phyloP scores from a whole-genome alignment of 441 rosid species.

The Euphorbia schlechtendalii region DNA sequence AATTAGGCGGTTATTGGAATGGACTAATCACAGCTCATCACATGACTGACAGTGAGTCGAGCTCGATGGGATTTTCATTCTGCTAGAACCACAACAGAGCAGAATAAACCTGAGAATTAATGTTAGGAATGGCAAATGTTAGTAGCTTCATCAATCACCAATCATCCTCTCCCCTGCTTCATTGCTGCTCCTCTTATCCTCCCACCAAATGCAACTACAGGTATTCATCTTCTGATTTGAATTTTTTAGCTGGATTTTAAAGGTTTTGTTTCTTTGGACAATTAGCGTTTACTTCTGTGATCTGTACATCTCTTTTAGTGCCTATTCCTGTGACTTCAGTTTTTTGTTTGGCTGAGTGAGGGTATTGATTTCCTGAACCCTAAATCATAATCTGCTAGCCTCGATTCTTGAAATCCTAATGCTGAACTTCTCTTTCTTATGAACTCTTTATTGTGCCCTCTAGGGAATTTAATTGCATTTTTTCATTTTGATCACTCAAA shows the following conservation, averaged over 20 bases:
- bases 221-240: neutral
- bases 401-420: neutral
- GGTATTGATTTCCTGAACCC: neutral
- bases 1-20: too few relatives aligned
- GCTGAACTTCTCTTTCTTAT: neutral
- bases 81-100: neutral
- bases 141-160: neutral
- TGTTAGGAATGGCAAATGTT: slow-evolving; percentile 20
- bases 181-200: slow-evolving; percentile 17
- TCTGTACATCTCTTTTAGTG: neutral
- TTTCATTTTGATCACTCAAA: neutral
- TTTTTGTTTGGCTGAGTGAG: neutral
- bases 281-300: neutral
- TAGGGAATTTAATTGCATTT: too few relatives aligned
- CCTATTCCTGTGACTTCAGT: neutral
- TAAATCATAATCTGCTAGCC: neutral
- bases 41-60: too few relatives aligned
- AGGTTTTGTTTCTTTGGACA: neutral
- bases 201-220: neutral
- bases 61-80: too few relatives aligned
- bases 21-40: too few relatives aligned
- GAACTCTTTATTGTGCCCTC: neutral
- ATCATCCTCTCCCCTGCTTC: slow-evolving; percentile 18
- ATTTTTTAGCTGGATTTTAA: too few relatives aligned
- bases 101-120: neutral